Evolutionary conservation across 768 basidiomycete species (phyloP).

Genomic region (Boletellus emodensis): DNA sequence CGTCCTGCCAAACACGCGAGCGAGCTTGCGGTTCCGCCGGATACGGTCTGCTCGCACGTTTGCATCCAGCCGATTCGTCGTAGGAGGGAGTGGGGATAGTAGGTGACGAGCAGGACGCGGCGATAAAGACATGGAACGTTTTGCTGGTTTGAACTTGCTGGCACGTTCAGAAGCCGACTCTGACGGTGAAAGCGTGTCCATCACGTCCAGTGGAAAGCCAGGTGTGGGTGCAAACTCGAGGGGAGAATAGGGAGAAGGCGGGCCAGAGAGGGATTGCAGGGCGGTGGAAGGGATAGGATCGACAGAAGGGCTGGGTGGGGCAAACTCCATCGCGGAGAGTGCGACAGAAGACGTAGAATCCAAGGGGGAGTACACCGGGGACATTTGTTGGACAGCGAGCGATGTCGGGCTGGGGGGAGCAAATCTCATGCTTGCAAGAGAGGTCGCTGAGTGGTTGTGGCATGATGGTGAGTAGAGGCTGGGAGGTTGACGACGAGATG

Average conservation of each 20-base stretch:
- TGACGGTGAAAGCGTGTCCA: constrained; percentile 40
- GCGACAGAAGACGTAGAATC: constrained; percentile 10
- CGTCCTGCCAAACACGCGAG: constrained; percentile 73
- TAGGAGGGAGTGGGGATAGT: constrained; percentile 46
- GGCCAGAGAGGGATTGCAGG: constrained; percentile 19
- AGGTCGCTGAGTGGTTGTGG: constrained; percentile 16
- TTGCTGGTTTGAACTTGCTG: constrained; percentile 15
- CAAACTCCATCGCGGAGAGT: constrained; percentile 30
- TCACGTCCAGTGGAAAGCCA: background rate
- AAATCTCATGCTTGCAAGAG: constrained; percentile 32
- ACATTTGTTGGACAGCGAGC: background rate
- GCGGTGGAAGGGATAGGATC: constrained; percentile 7
- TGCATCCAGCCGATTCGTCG: constrained; percentile 62
- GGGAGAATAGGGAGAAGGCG: constrained; percentile 29
- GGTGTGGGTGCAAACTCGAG: constrained; percentile 29
- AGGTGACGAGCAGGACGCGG: constrained; percentile 16
- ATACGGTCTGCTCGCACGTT: constrained; percentile 70
- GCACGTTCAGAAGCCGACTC: constrained; percentile 43
- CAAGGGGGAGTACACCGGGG: constrained; percentile 8
- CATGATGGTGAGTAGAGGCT: constrained; percentile 16
- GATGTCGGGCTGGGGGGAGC: constrained; percentile 28
- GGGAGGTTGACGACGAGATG: constrained; percentile 16
- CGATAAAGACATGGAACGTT: constrained; percentile 30
- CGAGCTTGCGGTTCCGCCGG: constrained; percentile 69
- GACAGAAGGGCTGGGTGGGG: constrained; percentile 23